Conservation (phyloP, 768 basidiomycete genomes). For the Phylloporus sp. region DNA sequence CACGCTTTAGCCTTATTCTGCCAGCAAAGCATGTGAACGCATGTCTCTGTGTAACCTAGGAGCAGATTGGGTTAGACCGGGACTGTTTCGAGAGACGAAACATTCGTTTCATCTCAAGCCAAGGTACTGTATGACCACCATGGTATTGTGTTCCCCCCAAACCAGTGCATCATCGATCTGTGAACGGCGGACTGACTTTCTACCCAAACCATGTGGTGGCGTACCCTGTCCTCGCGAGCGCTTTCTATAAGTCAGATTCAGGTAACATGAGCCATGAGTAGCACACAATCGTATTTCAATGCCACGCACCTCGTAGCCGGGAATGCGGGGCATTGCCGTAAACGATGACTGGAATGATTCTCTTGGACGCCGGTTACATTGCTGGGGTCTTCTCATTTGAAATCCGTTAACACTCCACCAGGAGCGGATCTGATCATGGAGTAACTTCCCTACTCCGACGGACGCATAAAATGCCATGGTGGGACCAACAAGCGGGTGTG, state of each 20-base stretch:
- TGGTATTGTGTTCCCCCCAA: background rate
- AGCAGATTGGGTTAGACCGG: background rate
- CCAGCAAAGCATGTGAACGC: slow-evolving; percentile 4
- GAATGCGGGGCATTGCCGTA: background rate
- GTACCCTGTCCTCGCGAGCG: background rate
- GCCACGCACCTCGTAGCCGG: slow-evolving; percentile 5
- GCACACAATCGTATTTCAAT: background rate
- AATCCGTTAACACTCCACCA: slow-evolving; percentile 3
- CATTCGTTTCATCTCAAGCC: slow-evolving; percentile 14
- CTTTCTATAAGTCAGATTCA: background rate
- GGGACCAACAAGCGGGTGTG: background rate
- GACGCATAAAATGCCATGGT: slow-evolving; percentile 1
- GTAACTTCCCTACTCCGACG: background rate
- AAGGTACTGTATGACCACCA: background rate
- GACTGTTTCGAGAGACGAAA: slow-evolving; percentile 12
- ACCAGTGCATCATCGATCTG: background rate
- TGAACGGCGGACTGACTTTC: background rate
- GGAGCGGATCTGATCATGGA: background rate
- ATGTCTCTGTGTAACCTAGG: background rate
- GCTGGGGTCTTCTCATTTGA: slow-evolving; percentile 10
- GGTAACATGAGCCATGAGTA: background rate
- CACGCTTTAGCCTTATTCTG: slow-evolving; percentile 8
- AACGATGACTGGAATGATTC: background rate
- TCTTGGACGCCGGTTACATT: background rate
- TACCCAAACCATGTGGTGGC: background rate